Percentiles rank a stretch among this genome's conserved stretches.
These are phyloP conservation scores for Fusarium pseudonygamai DNA, from an alignment of 2,329 filamentous ascomycete genomes.

Conservation along the genomic window DNA sequence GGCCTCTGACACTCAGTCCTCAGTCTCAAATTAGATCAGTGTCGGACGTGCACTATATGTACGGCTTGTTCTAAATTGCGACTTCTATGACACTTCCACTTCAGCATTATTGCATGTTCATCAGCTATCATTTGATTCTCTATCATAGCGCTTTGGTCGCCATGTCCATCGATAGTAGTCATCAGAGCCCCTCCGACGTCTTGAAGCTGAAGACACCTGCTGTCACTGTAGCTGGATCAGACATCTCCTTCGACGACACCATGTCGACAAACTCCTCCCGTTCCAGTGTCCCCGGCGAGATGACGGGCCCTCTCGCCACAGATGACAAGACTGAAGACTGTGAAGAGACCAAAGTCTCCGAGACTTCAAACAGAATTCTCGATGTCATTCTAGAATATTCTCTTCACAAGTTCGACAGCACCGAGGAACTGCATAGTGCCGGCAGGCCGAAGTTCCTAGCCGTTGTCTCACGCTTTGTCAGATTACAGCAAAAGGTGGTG, in stretches of 20 bases:
- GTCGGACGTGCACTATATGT: background rate
- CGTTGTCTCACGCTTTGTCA: background rate
- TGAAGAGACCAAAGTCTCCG: background rate
- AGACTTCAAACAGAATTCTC: background rate
- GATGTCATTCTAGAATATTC: conserved; percentile 2
- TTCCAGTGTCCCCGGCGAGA: background rate
- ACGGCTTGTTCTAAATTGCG: background rate
- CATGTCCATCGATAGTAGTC: background rate
- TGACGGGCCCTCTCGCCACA: background rate
- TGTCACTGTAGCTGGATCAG: background rate
- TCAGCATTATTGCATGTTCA: background rate
- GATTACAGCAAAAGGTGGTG: background rate
- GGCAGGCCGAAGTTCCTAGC: background rate
- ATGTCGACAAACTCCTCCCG: background rate
- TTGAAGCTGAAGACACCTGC: background rate
- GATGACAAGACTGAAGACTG: background rate
- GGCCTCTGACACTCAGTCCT: background rate
- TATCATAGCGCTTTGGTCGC: background rate
- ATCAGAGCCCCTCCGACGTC: background rate
- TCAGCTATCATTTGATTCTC: background rate
- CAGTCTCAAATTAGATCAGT: background rate
- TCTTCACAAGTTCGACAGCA: conserved; percentile 4
- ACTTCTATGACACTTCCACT: background rate
- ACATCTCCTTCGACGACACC: background rate
- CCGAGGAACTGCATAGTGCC: background rate